These are phyloP conservation scores for Nannochloris sp. DNA, from an alignment of 139 green algal species.

Conservation along the genomic window DNA sequence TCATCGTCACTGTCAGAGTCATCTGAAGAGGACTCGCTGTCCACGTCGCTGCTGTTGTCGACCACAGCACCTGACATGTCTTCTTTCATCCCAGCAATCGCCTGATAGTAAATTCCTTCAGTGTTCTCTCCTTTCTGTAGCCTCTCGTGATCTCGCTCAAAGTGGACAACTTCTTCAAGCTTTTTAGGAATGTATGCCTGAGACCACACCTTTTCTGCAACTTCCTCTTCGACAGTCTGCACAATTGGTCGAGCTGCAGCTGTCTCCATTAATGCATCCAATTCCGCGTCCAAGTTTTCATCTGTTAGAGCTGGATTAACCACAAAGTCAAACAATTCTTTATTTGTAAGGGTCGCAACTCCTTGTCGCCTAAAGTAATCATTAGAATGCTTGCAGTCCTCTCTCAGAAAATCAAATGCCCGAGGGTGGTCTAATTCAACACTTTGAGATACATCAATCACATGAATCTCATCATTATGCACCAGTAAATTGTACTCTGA, in stretches of 20 bases:
- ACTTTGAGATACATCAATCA: slow-evolving; percentile 91
- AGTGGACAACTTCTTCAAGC: slow-evolving; percentile 81
- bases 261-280: slow-evolving; percentile 66
- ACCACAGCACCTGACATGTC: slow-evolving; percentile 68
- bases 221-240: slow-evolving; percentile 27
- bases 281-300: slow-evolving; percentile 53
- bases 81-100: slow-evolving; percentile 66
- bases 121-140: slow-evolving; percentile 38
- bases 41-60: background rate
- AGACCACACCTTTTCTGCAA: slow-evolving; percentile 32
- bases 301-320: slow-evolving; percentile 80
- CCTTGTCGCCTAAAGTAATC: slow-evolving; percentile 79
- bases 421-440: slow-evolving; percentile 97
- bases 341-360: slow-evolving; percentile 67
- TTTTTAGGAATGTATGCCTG: slow-evolving; percentile 89
- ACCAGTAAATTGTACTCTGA: slow-evolving; percentile 92
- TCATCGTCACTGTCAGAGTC: slow-evolving; percentile 12
- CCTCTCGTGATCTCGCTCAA: slow-evolving; percentile 73
- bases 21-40: slow-evolving; percentile 16
- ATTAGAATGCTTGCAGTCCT: slow-evolving; percentile 87
- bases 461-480: slow-evolving; percentile 60
- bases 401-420: slow-evolving; percentile 92
- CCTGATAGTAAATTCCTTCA: slow-evolving; percentile 94
- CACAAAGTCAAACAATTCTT: slow-evolving; percentile 96
- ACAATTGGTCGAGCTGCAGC: slow-evolving; percentile 23